Conservation (phyloP, 768 basidiomycete species). For the Naganishia antarctica region DNA sequence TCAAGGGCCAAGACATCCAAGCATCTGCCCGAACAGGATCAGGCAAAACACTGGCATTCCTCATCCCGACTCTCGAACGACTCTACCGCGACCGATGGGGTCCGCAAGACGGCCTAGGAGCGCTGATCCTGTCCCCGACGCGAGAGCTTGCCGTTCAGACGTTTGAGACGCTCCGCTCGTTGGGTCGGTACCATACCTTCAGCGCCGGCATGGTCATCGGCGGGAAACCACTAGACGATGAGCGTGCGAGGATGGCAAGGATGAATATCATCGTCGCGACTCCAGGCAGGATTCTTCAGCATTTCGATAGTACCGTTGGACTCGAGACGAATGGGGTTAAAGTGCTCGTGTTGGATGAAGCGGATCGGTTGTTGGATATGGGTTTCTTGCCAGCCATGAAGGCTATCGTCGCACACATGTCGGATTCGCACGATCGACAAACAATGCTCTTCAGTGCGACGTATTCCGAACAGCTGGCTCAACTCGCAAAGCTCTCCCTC, state of each 20-base stretch:
- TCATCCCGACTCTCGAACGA: conserved; percentile 63
- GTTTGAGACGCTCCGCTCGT: conserved; percentile 88
- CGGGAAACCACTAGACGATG: conserved; percentile 90
- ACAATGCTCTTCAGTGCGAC: conserved; percentile 96
- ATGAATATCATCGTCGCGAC: conserved; percentile 99
- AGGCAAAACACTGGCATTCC: conserved; percentile 69
- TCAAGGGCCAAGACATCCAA: conserved; percentile 64
- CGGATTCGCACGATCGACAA: conserved; percentile 60
- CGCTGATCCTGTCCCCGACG: conserved; percentile 87
- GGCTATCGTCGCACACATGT: conserved; percentile 85
- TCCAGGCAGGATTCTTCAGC: conserved; percentile 87
- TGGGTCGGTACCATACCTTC: conserved; percentile 84
- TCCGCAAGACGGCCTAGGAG: conserved; percentile 71
- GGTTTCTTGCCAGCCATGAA: conserved; percentile 84
- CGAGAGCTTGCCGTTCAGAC: conserved; percentile 95
- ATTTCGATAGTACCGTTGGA: conserved; percentile 96
- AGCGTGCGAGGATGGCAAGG: conserved; percentile 74
- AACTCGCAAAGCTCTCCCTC: conserved; percentile 72
- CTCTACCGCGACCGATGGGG: conserved; percentile 67
- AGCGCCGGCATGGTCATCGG: conserved; percentile 94
- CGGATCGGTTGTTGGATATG: conserved; percentile 93
- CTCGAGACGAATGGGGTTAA: conserved; percentile 91
- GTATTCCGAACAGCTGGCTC: conserved; percentile 71
- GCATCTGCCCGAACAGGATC: conserved; percentile 68
- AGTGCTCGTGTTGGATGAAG: conserved; percentile 89